Percentiles rank a stretch among this genome's conserved stretches.
phyloP scores from a whole-genome alignment of 805 yeast genomes.

The Wickerhamomyces canadensis region DNA sequence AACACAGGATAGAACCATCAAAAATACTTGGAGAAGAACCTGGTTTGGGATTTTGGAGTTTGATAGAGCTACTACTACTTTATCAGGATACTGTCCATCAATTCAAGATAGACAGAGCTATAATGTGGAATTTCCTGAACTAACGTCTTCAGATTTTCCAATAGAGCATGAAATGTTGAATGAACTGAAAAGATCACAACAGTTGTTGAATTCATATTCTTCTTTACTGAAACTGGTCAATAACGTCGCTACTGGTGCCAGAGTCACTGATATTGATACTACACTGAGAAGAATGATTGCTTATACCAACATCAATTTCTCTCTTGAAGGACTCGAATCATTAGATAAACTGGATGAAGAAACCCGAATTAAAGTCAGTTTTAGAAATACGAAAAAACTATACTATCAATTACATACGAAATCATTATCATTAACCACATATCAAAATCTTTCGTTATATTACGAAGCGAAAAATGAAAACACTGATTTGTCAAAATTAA shows the following conservation, averaged over 20 bases:
- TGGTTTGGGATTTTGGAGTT: slow-evolving; percentile 23
- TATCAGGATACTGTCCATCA: slow-evolving; percentile 19
- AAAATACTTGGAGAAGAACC: slow-evolving; percentile 20
- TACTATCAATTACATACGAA: slow-evolving; percentile 14
- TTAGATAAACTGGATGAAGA: slow-evolving; percentile 1
- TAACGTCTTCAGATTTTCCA: neutral
- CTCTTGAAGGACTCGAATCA: slow-evolving; percentile 4
- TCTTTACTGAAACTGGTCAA: slow-evolving; percentile 17
- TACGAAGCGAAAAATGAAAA: slow-evolving; percentile 13
- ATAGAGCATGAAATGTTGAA: slow-evolving; percentile 12
- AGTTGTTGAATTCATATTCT: slow-evolving; percentile 11
- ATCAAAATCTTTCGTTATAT: slow-evolving; percentile 15
- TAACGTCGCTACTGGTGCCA: slow-evolving; percentile 13
- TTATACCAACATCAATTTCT: slow-evolving; percentile 14
- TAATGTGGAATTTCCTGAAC: slow-evolving; percentile 14
- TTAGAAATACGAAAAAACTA: slow-evolving; percentile 11
- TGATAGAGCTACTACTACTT: slow-evolving; percentile 16
- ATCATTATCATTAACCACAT: slow-evolving; percentile 15
- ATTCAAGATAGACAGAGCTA: slow-evolving; percentile 14
- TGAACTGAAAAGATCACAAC: slow-evolving; percentile 15
- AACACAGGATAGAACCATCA: slow-evolving; percentile 9
- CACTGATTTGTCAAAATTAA: slow-evolving; percentile 9
- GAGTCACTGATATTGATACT: slow-evolving; percentile 12
- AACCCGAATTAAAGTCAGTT: slow-evolving; percentile 5
- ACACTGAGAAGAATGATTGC: slow-evolving; percentile 12